Percentiles rank a stretch among this genome's conserved stretches.
Evolutionary conservation across 1,139 yeast species (phyloP).

Genomic region (Hemisphaericaspora subhashii): DNA sequence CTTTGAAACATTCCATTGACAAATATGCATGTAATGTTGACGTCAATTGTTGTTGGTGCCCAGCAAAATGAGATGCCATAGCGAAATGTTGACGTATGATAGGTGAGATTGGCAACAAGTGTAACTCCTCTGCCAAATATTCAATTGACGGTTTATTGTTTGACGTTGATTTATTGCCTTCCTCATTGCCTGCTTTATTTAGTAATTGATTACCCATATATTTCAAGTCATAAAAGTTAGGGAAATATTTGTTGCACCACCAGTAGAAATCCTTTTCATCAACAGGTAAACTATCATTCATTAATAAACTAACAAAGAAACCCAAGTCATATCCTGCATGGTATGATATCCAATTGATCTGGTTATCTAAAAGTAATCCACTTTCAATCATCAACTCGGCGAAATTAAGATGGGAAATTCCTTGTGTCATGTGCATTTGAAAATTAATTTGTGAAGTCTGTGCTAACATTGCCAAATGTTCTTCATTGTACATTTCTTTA

Average conservation of each 20-base stretch:
- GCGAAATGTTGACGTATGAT: constrained; percentile 50
- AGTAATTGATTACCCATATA: constrained; percentile 62
- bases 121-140: constrained; percentile 58
- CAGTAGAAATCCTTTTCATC: constrained; percentile 78
- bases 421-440: constrained; percentile 69
- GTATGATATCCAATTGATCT: constrained; percentile 83
- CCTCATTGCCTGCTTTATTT: constrained; percentile 21
- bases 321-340: constrained; percentile 97
- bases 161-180: constrained; percentile 14
- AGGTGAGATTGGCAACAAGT: constrained; percentile 51
- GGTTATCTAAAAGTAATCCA: constrained; percentile 72
- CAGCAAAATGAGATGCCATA: constrained; percentile 33
- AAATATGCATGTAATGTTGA: constrained; percentile 53
- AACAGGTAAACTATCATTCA: constrained; percentile 75
- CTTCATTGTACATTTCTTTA: constrained; percentile 81
- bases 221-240: constrained; percentile 82
- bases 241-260: constrained; percentile 74
- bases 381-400: constrained; percentile 85
- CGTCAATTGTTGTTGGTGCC: constrained; percentile 44
- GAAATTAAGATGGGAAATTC: constrained; percentile 78
- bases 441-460: constrained; percentile 85
- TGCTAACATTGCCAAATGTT: constrained; percentile 64
- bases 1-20: constrained; percentile 59
- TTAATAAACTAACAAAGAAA: constrained; percentile 73
- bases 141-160: constrained; percentile 47